phyloP scores from a whole-genome alignment of 805 yeast species.

The Sugiyamaella valdiviana region DNA sequence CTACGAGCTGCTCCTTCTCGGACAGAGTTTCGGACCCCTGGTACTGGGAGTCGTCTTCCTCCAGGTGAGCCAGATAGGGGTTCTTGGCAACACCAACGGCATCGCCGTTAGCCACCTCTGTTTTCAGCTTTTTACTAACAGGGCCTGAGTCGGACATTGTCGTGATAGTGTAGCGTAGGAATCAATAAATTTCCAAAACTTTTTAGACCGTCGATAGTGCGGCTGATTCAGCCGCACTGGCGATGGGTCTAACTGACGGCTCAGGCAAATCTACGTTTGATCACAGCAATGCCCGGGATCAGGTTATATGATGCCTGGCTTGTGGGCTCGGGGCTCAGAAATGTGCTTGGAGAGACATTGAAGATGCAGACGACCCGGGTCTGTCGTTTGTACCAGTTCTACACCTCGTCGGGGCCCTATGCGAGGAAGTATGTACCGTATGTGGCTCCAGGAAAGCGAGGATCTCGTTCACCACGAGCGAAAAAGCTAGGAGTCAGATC shows the following conservation, averaged over 20 bases:
- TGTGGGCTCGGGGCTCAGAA: background rate
- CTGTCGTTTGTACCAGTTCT: background rate
- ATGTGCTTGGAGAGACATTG: background rate
- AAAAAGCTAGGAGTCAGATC: background rate
- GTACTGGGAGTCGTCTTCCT: slow-evolving; percentile 14
- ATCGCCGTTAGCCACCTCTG: slow-evolving; percentile 3
- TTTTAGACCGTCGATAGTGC: background rate
- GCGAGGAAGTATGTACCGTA: background rate
- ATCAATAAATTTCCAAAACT: background rate
- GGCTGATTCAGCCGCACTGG: background rate
- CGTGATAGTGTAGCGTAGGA: no score
- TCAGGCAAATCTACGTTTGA: background rate
- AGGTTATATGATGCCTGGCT: background rate
- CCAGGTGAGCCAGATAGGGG: slow-evolving; percentile 30
- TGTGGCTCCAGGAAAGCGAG: background rate
- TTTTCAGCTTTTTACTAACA: slow-evolving; percentile 13
- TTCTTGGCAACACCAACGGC: slow-evolving; percentile 13
- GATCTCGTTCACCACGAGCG: background rate
- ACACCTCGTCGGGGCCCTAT: background rate
- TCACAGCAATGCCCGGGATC: background rate
- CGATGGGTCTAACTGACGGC: background rate
- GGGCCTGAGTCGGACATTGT: slow-evolving; percentile 14
- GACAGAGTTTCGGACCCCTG: background rate
- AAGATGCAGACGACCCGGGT: background rate
- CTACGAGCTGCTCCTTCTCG: slow-evolving; percentile 2